Evolutionary conservation across 352 stramenopile species (phyloP).

Genomic region (Aphanomyces astaci): DNA sequence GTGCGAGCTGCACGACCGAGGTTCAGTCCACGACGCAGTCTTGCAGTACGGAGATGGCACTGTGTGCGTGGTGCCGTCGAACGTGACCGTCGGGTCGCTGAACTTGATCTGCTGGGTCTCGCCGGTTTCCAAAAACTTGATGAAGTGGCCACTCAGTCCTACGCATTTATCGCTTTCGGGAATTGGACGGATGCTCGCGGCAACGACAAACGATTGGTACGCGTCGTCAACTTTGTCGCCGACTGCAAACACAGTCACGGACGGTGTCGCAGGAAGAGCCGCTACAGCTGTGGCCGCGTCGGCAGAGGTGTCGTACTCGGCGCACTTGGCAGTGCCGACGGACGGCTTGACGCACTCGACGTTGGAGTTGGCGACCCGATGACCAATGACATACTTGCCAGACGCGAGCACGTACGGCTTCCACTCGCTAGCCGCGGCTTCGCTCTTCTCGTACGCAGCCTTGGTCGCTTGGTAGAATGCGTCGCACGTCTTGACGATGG

Average conservation of each 20-base stretch:
- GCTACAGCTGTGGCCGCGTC: too few relatives aligned
- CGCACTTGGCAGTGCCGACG: too few relatives aligned
- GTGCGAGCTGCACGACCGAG: slow-evolving; percentile 1
- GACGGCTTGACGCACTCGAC: too few relatives aligned
- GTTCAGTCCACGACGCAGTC: not conserved
- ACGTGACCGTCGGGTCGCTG: not conserved
- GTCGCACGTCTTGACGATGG: not conserved
- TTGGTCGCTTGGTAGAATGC: not conserved
- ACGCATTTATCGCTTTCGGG: not conserved
- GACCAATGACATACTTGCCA: not conserved
- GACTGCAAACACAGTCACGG: too few relatives aligned
- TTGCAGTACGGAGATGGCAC: not conserved
- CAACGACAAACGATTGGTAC: not conserved
- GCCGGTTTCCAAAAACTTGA: slow-evolving; percentile 3
- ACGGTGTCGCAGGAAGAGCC: too few relatives aligned
- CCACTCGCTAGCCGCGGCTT: not conserved
- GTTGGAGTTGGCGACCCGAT: too few relatives aligned
- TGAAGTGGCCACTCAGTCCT: not conserved
- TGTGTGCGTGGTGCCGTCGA: not conserved
- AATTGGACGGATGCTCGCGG: not conserved
- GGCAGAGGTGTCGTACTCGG: too few relatives aligned
- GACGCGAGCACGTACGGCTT: too few relatives aligned
- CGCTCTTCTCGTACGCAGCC: not conserved
- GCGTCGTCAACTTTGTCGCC: not conserved
- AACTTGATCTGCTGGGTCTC: not conserved